phyloP scores from a whole-genome alignment of 495 filamentous ascomycete genomes.

The Aspergillus heteromorphus region DNA sequence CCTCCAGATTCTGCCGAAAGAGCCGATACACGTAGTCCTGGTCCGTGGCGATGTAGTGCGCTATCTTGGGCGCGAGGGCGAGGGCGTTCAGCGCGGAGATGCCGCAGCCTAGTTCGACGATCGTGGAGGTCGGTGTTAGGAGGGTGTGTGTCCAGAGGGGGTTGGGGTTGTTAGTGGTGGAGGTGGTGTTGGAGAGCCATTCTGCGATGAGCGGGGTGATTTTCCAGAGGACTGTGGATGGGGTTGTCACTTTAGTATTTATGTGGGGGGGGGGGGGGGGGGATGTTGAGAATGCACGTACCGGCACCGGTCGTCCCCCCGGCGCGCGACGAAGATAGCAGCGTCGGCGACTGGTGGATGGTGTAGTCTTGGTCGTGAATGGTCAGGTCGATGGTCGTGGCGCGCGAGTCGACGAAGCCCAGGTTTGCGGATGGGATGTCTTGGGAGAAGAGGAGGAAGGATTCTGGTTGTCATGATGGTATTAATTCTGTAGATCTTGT shows the following conservation, averaged over 20 bases:
- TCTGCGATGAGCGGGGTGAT: conserved; percentile 80
- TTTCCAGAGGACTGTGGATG: conserved; percentile 72
- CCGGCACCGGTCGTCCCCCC: conserved; percentile 90
- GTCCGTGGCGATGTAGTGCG: conserved; percentile 75
- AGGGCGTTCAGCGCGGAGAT: conserved; percentile 72
- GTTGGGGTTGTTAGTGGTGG: conserved; percentile 50
- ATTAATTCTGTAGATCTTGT: neutral
- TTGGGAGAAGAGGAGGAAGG: conserved; percentile 78
- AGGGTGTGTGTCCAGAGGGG: conserved; percentile 55
- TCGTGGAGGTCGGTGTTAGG: conserved; percentile 48
- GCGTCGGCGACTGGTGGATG: conserved; percentile 78
- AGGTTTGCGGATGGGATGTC: conserved; percentile 70
- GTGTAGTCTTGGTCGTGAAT: conserved; percentile 65
- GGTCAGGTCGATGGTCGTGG: conserved; percentile 58
- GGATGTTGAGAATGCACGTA: conserved; percentile 30
- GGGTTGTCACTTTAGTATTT: neutral
- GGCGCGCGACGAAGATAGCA: conserved; percentile 70
- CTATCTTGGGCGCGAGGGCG: conserved; percentile 53
- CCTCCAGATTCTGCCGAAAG: conserved; percentile 66
- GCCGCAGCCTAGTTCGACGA: conserved; percentile 85
- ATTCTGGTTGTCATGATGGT: conserved; percentile 50
- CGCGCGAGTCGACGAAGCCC: conserved; percentile 74
- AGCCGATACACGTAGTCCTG: conserved; percentile 77
- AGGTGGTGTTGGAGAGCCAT: conserved; percentile 70
- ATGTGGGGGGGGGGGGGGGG: neutral